Percentiles rank a stretch among this genome's conserved stretches.
These are phyloP conservation scores for Stylonectria norvegica DNA, from an alignment of 2,329 filamentous ascomycete species.

Conservation along the genomic window DNA sequence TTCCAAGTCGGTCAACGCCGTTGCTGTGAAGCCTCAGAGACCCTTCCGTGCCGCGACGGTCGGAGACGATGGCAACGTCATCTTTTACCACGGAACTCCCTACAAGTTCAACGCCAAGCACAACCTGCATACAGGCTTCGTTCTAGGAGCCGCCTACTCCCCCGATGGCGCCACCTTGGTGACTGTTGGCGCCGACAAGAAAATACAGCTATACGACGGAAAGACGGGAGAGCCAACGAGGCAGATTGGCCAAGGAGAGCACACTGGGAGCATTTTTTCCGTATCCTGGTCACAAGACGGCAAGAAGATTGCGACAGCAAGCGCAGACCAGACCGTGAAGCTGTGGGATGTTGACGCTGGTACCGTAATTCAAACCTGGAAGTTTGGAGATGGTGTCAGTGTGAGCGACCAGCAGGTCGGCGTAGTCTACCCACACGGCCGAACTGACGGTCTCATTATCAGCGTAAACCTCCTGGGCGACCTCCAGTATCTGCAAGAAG, in stretches of 20 bases:
- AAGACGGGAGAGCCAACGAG: conserved; percentile 83
- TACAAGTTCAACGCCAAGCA: conserved; percentile 94
- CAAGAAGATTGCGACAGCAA: conserved; percentile 82
- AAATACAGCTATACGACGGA: conserved; percentile 92
- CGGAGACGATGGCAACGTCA: conserved; percentile 82
- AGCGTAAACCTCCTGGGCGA: conserved; percentile 85
- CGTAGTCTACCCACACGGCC: conserved; percentile 80
- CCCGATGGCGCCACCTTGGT: conserved; percentile 80
- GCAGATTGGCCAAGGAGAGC: conserved; percentile 76
- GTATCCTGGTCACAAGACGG: conserved; percentile 89
- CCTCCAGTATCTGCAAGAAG: conserved; percentile 80
- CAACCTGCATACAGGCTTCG: conserved; percentile 79
- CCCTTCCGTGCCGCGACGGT: conserved; percentile 90
- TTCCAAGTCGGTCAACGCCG: conserved; percentile 84
- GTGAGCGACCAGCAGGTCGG: conserved; percentile 88
- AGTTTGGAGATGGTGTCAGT: conserved; percentile 73
- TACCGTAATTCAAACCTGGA: conserved; percentile 77
- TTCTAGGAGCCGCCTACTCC: conserved; percentile 84
- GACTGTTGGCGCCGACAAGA: conserved; percentile 87
- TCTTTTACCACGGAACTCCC: conserved; percentile 89
- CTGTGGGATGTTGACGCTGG: conserved; percentile 87
- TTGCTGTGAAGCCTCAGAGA: conserved; percentile 83
- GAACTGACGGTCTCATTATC: conserved; percentile 83
- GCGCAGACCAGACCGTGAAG: conserved; percentile 90
- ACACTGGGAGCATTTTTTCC: conserved; percentile 89